Percentiles rank a stretch among this genome's conserved stretches.
Evolutionary conservation across 2,329 filamentous ascomycete genomes (phyloP).

Genomic region (Aspergillus sp.): DNA sequence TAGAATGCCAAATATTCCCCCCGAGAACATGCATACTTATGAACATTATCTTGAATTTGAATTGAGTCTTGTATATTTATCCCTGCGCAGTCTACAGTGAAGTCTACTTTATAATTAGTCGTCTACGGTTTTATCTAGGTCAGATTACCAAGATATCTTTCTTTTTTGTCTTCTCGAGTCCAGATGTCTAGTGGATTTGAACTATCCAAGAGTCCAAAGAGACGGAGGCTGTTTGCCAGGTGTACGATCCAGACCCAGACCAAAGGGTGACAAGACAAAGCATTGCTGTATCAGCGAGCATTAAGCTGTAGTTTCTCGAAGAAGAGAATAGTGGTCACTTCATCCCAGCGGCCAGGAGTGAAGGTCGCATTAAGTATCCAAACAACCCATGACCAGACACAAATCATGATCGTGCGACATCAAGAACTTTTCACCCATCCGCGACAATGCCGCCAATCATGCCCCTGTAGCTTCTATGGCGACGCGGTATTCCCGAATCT

Average conservation of each 20-base stretch:
- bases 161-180: neutral
- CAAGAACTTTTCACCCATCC: constrained; percentile 21
- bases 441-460: constrained; percentile 15
- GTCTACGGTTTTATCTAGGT: neutral
- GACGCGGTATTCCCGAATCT: constrained; percentile 22
- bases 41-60: neutral
- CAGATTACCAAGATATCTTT: neutral
- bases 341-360: neutral
- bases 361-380: constrained; percentile 5
- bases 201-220: constrained; percentile 3
- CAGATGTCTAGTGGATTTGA: constrained; percentile 8
- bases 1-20: neutral
- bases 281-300: constrained; percentile 2
- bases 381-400: constrained; percentile 9
- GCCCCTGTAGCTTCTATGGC: constrained; percentile 24
- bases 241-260: neutral
- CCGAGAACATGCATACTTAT: neutral
- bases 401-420: constrained; percentile 15
- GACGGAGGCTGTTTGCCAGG: neutral
- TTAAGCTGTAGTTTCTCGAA: constrained; percentile 3
- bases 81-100: neutral
- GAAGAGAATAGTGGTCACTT: constrained; percentile 1
- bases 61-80: neutral
- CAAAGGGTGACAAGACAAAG: neutral
- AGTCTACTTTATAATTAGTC: neutral